phyloP scores from a whole-genome alignment of 2,329 filamentous ascomycete species.

The Fusarium tricinctum region DNA sequence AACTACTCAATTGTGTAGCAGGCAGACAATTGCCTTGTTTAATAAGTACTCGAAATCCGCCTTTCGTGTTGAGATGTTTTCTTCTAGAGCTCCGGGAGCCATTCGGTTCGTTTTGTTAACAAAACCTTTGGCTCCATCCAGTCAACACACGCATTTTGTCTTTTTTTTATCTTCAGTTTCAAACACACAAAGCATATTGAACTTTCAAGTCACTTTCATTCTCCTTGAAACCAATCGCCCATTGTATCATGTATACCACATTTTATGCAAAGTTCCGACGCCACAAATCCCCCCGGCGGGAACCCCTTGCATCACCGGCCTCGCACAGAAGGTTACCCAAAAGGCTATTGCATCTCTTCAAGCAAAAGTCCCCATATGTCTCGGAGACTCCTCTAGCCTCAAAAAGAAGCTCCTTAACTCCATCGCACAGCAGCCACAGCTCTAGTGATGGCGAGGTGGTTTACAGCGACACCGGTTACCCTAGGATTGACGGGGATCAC shows the following conservation, averaged over 20 bases:
- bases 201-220: slow-evolving; percentile 3
- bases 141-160: slow-evolving; percentile 1
- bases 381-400: not conserved
- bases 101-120: slow-evolving; percentile 1
- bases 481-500: not conserved
- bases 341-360: not conserved
- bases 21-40: slow-evolving; percentile 10
- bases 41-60: not conserved
- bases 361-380: not conserved
- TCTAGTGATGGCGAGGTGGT: not conserved
- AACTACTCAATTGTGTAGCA: slow-evolving; percentile 5
- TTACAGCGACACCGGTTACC: not conserved
- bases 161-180: slow-evolving; percentile 1
- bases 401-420: slow-evolving; percentile 1
- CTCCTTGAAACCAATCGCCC: not conserved
- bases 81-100: not conserved
- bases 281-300: slow-evolving; percentile 1
- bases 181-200: slow-evolving; percentile 2
- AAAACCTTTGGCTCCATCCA: not conserved
- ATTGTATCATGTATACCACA: not conserved
- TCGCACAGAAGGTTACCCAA: slow-evolving; percentile 3
- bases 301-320: not conserved
- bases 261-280: not conserved
- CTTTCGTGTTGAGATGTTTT: not conserved
- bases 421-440: not conserved